Evolutionary conservation across 768 basidiomycete genomes (phyloP), one percentile per base, ranked within the genome.

Genomic region (Hericium alpestre): DNA sequence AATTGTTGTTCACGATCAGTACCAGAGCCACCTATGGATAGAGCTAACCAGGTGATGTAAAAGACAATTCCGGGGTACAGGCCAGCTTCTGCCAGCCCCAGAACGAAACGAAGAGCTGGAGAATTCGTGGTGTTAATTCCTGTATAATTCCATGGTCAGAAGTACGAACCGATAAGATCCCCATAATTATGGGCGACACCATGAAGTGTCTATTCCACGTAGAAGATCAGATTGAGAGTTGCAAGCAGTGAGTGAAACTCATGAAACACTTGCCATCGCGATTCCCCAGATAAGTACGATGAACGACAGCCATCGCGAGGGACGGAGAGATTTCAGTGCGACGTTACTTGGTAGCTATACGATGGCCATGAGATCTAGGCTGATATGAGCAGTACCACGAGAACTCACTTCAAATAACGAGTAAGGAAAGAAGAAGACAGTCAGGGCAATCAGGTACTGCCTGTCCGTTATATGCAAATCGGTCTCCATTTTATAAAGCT

Each of bases 401-500:
- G 54, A 22, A 56, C 72, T 58, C 38, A 84, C 86, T 76, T 87
- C 86, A 15, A 88, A 82, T 43, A 83, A 58, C 22, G 86, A 74
- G 65, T 84, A 90, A 9, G 83, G 82, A 56, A 87, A 83, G 71
- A 88, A 90, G 74, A 90, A 90, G 3, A 87, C 76, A 4, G 84
- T 85, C 52, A 87, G 71, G 4, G 83, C 82, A 54, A 84, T 73
- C 32, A 86, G 73, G 65, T 87, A 87, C 63, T 86, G 84, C 50
- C 71, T 77, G 63, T 86, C 80, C 6, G 74, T 76, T 25, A 87
- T 79, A 37, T 79, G 70, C 46, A 86, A 69, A 62, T 85, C 81
- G 15, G 59, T 61, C 60, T 78, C 79, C 58, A 88, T 71, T 56
- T 75, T 67, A 58, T 86, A 87, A 60, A 9, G 20, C 3, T 22